phyloP scores from a whole-genome alignment of 768 basidiomycete species.

The Termitomyces sp. region DNA sequence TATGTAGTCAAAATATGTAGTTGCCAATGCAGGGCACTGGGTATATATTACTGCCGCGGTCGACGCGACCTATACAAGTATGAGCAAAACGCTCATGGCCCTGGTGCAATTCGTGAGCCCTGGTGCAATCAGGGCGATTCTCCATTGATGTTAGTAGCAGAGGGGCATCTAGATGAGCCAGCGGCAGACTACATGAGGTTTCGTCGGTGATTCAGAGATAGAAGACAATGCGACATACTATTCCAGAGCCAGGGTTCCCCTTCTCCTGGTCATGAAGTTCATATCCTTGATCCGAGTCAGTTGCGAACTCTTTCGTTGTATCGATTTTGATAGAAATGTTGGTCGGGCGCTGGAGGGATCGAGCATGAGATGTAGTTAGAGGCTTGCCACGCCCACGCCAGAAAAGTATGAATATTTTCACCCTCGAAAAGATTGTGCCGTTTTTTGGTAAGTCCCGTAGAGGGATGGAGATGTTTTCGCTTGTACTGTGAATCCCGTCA shows the following conservation, averaged over 20 bases:
- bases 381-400: not conserved
- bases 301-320: constrained; percentile 44
- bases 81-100: not conserved
- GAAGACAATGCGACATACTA: constrained; percentile 5
- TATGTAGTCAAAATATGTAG: not conserved
- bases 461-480: constrained; percentile 34
- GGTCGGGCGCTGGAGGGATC: constrained; percentile 26
- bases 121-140: not conserved
- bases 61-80: not conserved
- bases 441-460: constrained; percentile 32
- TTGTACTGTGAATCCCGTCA: constrained; percentile 34
- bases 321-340: constrained; percentile 53
- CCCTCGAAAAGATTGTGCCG: constrained; percentile 24
- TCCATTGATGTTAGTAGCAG: not conserved
- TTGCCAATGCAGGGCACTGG: not conserved
- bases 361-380: not conserved
- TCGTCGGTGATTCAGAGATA: not conserved
- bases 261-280: constrained; percentile 16
- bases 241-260: constrained; percentile 8
- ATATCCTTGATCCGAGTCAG: constrained; percentile 31
- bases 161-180: constrained; percentile 8
- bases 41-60: not conserved
- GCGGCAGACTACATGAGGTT: not conserved
- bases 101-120: not conserved
- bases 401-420: constrained; percentile 11